Percentiles rank a stretch among this genome's conserved stretches.
Evolutionary conservation across 768 basidiomycete genomes (phyloP).

Genomic region (Xerocomellus dryophilus): DNA sequence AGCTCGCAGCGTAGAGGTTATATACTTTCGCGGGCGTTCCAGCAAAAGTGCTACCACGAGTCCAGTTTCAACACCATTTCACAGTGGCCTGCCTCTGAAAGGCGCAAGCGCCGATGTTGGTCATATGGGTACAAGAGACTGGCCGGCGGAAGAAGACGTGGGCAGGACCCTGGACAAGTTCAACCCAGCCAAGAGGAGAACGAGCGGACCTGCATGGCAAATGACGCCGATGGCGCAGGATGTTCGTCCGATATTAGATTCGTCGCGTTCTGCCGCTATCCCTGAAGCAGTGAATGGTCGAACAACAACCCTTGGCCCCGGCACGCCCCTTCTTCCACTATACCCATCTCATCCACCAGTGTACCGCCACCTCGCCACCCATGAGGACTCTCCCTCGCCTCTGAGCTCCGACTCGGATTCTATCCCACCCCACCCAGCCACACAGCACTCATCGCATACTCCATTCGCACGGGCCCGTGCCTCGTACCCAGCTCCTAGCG

Average conservation of each 20-base stretch:
- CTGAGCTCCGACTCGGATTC: slow-evolving; percentile 64
- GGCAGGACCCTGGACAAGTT: slow-evolving; percentile 26
- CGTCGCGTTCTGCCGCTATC: slow-evolving; percentile 15
- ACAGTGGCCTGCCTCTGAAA: slow-evolving; percentile 23
- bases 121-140: slow-evolving; percentile 42
- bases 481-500: slow-evolving; percentile 17
- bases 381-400: slow-evolving; percentile 67
- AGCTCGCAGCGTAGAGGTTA: slow-evolving; percentile 46
- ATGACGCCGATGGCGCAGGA: slow-evolving; percentile 43
- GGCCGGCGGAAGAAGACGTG: slow-evolving; percentile 28
- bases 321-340: slow-evolving; percentile 39
- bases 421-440: slow-evolving; percentile 31
- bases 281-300: slow-evolving; percentile 19
- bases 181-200: slow-evolving; percentile 40
- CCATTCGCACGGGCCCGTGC: slow-evolving; percentile 28
- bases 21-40: slow-evolving; percentile 36
- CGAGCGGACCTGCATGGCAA: slow-evolving; percentile 57
- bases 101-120: slow-evolving; percentile 36
- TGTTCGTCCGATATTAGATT: slow-evolving; percentile 18
- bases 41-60: slow-evolving; percentile 71
- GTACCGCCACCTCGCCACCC: slow-evolving; percentile 36
- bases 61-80: slow-evolving; percentile 49
- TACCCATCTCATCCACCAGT: slow-evolving; percentile 34
- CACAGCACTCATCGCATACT: slow-evolving; percentile 30
- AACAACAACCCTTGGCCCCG: slow-evolving; percentile 19